Conservation (phyloP, 1,139 yeast species). For the Saccharomyces hybrid region DNA sequence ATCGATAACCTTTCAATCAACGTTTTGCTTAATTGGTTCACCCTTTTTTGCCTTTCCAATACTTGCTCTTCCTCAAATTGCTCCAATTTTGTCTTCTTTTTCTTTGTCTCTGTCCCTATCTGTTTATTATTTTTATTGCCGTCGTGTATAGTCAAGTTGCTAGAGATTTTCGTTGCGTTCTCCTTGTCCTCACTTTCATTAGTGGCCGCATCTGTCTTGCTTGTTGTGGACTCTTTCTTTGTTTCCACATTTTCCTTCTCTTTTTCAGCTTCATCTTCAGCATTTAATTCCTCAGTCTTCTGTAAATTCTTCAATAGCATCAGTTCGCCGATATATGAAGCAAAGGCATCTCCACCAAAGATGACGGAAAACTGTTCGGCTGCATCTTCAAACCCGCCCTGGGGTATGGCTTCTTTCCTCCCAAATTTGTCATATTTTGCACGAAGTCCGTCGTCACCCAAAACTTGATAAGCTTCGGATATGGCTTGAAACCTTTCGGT, state of each 20-base stretch:
- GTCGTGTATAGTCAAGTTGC: neutral
- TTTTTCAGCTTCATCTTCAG: constrained; percentile 33
- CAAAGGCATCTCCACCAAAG: constrained; percentile 91
- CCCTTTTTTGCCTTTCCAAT: constrained; percentile 61
- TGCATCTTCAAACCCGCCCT: constrained; percentile 84
- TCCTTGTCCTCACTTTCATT: neutral
- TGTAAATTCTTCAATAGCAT: constrained; percentile 76
- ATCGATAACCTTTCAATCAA: constrained; percentile 62
- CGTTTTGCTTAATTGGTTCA: constrained; percentile 55
- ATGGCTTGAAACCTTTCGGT: constrained; percentile 52
- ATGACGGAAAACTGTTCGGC: constrained; percentile 75
- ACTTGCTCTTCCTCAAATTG: constrained; percentile 73
- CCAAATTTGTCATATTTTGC: constrained; percentile 79
- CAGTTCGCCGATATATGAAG: constrained; percentile 83
- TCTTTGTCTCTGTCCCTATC: neutral
- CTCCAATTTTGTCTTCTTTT: constrained; percentile 41
- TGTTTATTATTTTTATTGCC: neutral
- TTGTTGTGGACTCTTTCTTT: constrained; percentile 7
- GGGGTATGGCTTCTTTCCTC: constrained; percentile 74
- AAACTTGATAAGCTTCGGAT: constrained; percentile 71
- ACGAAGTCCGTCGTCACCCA: constrained; percentile 68
- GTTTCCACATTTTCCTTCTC: constrained; percentile 19
- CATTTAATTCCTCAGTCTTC: constrained; percentile 50
- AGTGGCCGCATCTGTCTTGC: neutral
- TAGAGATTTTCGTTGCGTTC: neutral